phyloP scores from a whole-genome alignment of 352 stramenopile species.

The Globisporangium rhizosaccharum region DNA sequence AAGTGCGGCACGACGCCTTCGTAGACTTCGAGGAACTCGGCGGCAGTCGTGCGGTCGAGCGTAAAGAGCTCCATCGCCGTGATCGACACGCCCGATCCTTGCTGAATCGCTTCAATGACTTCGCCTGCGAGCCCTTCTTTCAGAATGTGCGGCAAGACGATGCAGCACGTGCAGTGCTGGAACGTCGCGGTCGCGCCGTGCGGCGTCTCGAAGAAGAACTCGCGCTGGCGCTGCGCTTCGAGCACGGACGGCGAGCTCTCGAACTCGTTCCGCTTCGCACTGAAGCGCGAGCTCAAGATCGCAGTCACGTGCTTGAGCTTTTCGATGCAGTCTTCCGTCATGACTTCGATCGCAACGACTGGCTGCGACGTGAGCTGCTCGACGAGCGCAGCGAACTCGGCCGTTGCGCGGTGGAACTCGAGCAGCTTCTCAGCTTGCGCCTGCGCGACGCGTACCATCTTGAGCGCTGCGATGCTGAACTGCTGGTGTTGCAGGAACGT shows the following conservation, averaged over 20 bases:
- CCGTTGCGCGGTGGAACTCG: constrained; percentile 30
- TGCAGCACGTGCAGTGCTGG: constrained; percentile 88
- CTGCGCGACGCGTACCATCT: constrained; percentile 56
- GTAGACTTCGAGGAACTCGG: constrained; percentile 91
- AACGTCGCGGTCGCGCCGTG: constrained; percentile 68
- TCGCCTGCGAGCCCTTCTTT: constrained; percentile 76
- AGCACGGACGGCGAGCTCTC: constrained; percentile 45
- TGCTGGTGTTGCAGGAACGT: constrained; percentile 55
- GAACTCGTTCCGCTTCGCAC: constrained; percentile 34
- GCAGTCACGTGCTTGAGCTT: constrained; percentile 46
- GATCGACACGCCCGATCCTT: constrained; percentile 60
- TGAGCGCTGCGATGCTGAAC: constrained; percentile 72
- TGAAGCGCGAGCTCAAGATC: constrained; percentile 39
- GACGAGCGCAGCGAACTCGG: constrained; percentile 27
- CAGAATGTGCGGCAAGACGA: constrained; percentile 91
- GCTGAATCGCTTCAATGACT: constrained; percentile 83
- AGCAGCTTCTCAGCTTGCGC: constrained; percentile 53
- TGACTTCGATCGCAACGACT: constrained; percentile 69
- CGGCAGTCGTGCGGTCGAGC: constrained; percentile 78
- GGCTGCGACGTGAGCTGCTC: constrained; percentile 32
- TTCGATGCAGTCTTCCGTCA: constrained; percentile 67
- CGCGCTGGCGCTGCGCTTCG: constrained; percentile 47
- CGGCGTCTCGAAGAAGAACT: constrained; percentile 56
- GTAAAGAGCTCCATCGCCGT: constrained; percentile 87
- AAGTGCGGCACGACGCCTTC: constrained; percentile 91